These are phyloP conservation scores for Amanita exitialis DNA, from an alignment of 768 basidiomycete genomes.

Conservation along the genomic window DNA sequence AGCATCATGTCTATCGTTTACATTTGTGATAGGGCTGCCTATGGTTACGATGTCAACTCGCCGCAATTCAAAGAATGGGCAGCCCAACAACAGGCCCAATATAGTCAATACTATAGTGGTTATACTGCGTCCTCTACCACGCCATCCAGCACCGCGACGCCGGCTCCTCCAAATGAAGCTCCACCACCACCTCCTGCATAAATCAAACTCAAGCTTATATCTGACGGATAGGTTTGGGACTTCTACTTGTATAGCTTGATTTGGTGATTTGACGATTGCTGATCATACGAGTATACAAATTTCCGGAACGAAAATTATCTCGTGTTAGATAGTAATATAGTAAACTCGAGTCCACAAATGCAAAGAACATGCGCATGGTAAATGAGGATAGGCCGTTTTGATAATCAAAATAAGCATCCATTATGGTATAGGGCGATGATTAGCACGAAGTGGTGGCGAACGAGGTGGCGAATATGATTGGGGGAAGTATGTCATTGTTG, in stretches of 20 bases:
- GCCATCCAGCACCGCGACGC: slow-evolving; percentile 11
- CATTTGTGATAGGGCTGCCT: slow-evolving; percentile 53
- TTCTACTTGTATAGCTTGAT: neutral
- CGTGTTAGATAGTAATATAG: neutral
- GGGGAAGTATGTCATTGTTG: slow-evolving; percentile 42
- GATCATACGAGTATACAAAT: neutral
- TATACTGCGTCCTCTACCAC: slow-evolving; percentile 23
- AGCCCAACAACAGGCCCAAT: slow-evolving; percentile 62
- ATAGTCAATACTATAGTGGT: slow-evolving; percentile 62
- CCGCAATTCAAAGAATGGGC: slow-evolving; percentile 77
- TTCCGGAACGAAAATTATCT: neutral
- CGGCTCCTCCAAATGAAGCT: slow-evolving; percentile 9
- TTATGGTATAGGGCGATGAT: slow-evolving; percentile 15
- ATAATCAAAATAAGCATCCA: neutral
- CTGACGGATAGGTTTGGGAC: neutral
- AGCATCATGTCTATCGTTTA: neutral
- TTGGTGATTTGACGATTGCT: slow-evolving; percentile 1
- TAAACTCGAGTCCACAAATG: neutral
- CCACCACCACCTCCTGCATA: slow-evolving; percentile 26
- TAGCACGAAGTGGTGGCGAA: slow-evolving; percentile 35
- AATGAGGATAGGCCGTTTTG: neutral
- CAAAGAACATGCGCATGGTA: neutral
- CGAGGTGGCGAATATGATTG: slow-evolving; percentile 43
- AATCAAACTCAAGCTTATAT: neutral
- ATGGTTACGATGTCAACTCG: slow-evolving; percentile 82